A percentile compares a stretch with the other conserved stretches of the same genome.
phyloP scores from a whole-genome alignment of 176 grass and related monocot genomes.

The Cenchrus fungigraminus region DNA sequence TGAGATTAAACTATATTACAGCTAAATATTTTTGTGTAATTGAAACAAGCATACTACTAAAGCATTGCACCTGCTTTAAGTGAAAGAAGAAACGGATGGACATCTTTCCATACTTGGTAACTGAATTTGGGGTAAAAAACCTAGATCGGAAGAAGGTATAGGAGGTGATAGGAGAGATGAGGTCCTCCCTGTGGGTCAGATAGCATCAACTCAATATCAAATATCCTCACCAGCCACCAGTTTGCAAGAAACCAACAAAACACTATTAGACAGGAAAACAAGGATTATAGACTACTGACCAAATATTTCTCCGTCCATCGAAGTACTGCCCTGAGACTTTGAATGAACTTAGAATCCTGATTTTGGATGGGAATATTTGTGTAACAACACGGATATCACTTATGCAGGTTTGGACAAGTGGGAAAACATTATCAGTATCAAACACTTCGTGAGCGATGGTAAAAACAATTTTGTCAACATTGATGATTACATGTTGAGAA shows the following conservation, averaged over 20 bases:
- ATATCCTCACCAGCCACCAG: slow-evolving; percentile 6
- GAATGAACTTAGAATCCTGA: slow-evolving; percentile 78
- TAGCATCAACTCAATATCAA: slow-evolving; percentile 41
- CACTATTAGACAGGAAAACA: slow-evolving; percentile 18
- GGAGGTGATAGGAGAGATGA: slow-evolving; percentile 67
- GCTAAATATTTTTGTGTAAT: slow-evolving; percentile 6
- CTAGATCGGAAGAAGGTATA: slow-evolving; percentile 73
- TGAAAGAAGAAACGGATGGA: slow-evolving; percentile 57
- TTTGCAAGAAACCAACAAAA: slow-evolving; percentile 32
- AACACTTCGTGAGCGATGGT: slow-evolving; percentile 73
- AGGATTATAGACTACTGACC: slow-evolving; percentile 50
- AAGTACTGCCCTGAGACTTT: slow-evolving; percentile 62
- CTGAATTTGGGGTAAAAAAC: slow-evolving; percentile 39
- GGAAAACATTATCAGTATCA: slow-evolving; percentile 63
- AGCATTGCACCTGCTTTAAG: slow-evolving; percentile 60
- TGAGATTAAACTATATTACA: slow-evolving; percentile 24
- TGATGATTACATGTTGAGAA: slow-evolving; percentile 64
- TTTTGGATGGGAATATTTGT: slow-evolving; percentile 67
- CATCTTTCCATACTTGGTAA: slow-evolving; percentile 41
- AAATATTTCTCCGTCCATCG: slow-evolving; percentile 62
- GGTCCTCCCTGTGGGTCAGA: slow-evolving; percentile 66
- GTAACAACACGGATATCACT: slow-evolving; percentile 60
- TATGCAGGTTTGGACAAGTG: slow-evolving; percentile 69
- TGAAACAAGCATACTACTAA: slow-evolving; percentile 36
- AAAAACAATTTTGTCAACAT: slow-evolving; percentile 61